These are phyloP conservation scores for Mortierella antarctica DNA, from an alignment of 192 early-diverging fungal genomes.

Conservation along the genomic window DNA sequence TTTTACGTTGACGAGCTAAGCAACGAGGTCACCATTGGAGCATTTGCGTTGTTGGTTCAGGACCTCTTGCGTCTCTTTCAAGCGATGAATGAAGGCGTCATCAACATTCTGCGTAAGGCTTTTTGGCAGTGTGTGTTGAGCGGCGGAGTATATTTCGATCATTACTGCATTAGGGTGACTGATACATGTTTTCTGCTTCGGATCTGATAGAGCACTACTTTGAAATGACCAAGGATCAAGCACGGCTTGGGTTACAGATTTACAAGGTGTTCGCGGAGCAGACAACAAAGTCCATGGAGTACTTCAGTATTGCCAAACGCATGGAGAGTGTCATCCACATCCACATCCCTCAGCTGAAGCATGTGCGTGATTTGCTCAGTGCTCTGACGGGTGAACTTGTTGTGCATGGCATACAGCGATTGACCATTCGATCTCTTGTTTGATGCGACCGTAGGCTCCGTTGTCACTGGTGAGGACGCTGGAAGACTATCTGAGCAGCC, in stretches of 20 bases:
- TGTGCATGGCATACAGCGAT: neutral
- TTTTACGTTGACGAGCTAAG: conserved; percentile 79
- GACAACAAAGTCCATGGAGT: conserved; percentile 73
- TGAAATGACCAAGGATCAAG: conserved; percentile 75
- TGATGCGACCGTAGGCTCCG: conserved; percentile 61
- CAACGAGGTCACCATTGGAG: conserved; percentile 78
- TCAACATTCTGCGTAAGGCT: conserved; percentile 73
- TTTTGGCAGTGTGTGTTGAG: neutral
- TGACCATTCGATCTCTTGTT: neutral
- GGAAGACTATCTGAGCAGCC: conserved; percentile 74
- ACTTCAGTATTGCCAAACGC: conserved; percentile 74
- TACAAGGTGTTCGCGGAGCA: conserved; percentile 85
- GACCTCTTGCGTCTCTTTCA: conserved; percentile 81
- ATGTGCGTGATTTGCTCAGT: conserved; percentile 56
- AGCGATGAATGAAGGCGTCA: conserved; percentile 81
- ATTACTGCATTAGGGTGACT: neutral
- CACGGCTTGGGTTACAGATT: conserved; percentile 70
- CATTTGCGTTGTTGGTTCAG: conserved; percentile 75
- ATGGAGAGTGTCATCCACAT: conserved; percentile 66
- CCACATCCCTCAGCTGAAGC: conserved; percentile 79
- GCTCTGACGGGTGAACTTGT: neutral
- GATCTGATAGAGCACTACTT: conserved; percentile 71
- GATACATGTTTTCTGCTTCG: conserved; percentile 7
- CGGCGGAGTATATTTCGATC: neutral
- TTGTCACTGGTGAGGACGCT: conserved; percentile 70